Evolutionary conservation across 345 rosid genomes (phyloP).

Genomic region (Pelargonium nanum): DNA sequence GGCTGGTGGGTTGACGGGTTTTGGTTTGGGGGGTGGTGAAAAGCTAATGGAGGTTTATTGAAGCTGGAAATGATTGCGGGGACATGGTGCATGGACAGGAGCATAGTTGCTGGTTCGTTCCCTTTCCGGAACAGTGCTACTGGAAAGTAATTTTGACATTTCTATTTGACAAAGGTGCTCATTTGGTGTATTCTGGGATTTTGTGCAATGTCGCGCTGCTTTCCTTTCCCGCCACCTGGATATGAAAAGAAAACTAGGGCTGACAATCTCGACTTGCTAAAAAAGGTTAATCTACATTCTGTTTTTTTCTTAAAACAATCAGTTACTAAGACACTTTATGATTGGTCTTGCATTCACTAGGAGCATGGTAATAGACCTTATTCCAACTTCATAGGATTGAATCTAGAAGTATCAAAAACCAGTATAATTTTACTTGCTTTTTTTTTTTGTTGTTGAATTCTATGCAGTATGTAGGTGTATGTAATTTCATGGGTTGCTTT

Average conservation of each 20-base stretch:
- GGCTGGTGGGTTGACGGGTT: conserved; percentile 9
- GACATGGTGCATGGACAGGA: conserved; percentile 62
- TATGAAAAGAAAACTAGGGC: conserved; percentile 69
- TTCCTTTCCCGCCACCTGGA: conserved; percentile 97
- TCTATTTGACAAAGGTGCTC: conserved; percentile 18
- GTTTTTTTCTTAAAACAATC: conserved; percentile 7
- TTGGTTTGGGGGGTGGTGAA: conserved; percentile 11
- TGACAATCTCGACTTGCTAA: conserved; percentile 42
- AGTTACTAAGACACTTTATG: background rate
- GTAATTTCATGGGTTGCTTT: background rate
- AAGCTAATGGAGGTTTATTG: conserved; percentile 21
- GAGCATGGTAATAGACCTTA: background rate
- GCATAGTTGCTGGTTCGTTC: conserved; percentile 40
- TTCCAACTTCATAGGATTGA: background rate
- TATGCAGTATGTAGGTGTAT: background rate
- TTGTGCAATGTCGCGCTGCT: conserved; percentile 97
- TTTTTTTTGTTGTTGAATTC: background rate
- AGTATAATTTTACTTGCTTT: background rate
- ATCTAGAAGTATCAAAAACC: background rate
- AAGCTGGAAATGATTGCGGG: conserved; percentile 46
- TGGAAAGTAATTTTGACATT: conserved; percentile 28
- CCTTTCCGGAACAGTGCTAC: conserved; percentile 36
- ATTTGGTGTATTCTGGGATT: conserved; percentile 14
- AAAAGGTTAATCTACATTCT: conserved; percentile 54
- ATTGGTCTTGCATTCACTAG: conserved; percentile 5